Evolutionary conservation across 495 filamentous ascomycete species (phyloP), one percentile per base, ranked within the genome.

Genomic region (Aspergillus wentii): DNA sequence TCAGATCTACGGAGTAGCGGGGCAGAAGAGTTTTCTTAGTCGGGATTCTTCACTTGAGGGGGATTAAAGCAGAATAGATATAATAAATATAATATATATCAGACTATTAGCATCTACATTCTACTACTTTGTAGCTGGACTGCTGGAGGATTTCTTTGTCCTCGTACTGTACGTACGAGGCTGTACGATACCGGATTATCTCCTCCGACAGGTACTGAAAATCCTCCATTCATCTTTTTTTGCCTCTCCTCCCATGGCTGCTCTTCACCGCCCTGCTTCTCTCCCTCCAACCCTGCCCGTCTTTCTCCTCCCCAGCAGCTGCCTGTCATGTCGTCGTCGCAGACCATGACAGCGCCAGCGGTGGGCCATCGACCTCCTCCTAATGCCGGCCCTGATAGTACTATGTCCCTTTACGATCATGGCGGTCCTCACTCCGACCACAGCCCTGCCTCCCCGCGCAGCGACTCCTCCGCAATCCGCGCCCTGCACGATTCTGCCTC

Each of bases 331-430:
- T 72, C 68, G 56, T 66, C 61, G 41, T 76, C 70, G 57, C 71
- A 72, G 64, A 75, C 69, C 68, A 75, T 76, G 62, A 75, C 64
- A 59, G 68, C 68, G 62, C 66, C 68, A 64, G 62, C 66, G 57
- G 59, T 72, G 62, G 64, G 64, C 56, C 68, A 69, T 68, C 67
- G 62, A 46, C 67, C 67, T 51, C 62, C 65, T 51, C 62, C 65
- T 55, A 65, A 71, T 54, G 54, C 65, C 57, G 66, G 62, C 35
- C 56, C 56, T 33, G 54, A 63, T 46, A 57, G 52, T 51, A 64
- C 66, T 36, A 41, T 54, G 49, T 51, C 52, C 30, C 17, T 55
- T 13, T 65, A 66, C 52, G 64, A 66, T 41, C 65, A 66, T 59
- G 50, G 54, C 44, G 48, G 48, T 42, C 52, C 64, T 19, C 64